Conservation (phyloP, 2,329 filamentous ascomycete species). For the Hypoxylon sp. region DNA sequence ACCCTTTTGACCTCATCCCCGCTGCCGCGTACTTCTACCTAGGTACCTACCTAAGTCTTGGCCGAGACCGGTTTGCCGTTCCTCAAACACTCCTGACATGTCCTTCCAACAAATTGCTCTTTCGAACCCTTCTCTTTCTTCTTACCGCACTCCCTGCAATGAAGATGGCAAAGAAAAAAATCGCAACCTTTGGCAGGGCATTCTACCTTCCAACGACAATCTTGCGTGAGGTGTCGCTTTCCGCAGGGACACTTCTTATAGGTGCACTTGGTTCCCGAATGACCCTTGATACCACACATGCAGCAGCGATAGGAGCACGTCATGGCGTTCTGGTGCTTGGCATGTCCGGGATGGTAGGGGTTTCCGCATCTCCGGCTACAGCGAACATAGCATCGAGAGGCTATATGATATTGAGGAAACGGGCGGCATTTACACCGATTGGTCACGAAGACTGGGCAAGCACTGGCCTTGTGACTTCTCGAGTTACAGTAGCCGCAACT, state of each 20-base stretch:
- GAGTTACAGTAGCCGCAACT: slow-evolving; percentile 54
- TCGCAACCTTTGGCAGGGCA: slow-evolving; percentile 50
- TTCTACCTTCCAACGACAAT: slow-evolving; percentile 55
- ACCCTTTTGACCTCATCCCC: background rate
- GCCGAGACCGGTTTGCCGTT: slow-evolving; percentile 37
- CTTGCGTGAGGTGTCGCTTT: slow-evolving; percentile 53
- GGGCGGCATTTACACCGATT: slow-evolving; percentile 56
- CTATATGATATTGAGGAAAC: slow-evolving; percentile 54
- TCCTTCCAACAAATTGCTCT: slow-evolving; percentile 48
- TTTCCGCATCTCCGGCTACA: slow-evolving; percentile 53
- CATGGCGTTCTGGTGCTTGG: slow-evolving; percentile 54
- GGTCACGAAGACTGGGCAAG: slow-evolving; percentile 49
- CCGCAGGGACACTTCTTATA: slow-evolving; percentile 54
- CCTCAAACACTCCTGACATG: slow-evolving; percentile 48
- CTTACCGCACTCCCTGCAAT: slow-evolving; percentile 53
- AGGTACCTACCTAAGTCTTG: slow-evolving; percentile 8
- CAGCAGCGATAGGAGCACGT: slow-evolving; percentile 54
- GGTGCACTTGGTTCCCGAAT: slow-evolving; percentile 53
- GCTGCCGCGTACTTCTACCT: too few species aligned
- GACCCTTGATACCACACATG: slow-evolving; percentile 56
- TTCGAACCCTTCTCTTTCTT: slow-evolving; percentile 42
- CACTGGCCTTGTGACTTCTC: slow-evolving; percentile 44
- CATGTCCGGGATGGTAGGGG: slow-evolving; percentile 40
- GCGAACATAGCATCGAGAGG: slow-evolving; percentile 48
- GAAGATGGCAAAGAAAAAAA: slow-evolving; percentile 52